Evolutionary conservation across 352 stramenopile species (phyloP), one percentile per base, ranked within the genome.

Genomic region (Labyrinthula sp.): DNA sequence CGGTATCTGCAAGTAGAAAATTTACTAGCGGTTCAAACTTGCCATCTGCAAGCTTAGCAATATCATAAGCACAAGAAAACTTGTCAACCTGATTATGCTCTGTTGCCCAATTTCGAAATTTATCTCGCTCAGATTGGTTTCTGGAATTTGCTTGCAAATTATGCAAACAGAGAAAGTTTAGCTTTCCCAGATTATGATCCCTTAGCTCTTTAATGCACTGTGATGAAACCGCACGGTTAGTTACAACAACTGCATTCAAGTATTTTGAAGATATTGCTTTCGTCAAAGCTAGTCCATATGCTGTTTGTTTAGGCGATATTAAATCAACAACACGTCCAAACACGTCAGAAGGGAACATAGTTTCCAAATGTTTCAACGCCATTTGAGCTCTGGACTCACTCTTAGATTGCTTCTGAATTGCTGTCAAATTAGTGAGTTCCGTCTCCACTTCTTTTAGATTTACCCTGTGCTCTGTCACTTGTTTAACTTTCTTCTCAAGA

Each of bases 201-300:
- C 85, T 80, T 37, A 98, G 65, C 52, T 95, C 95, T 35, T 73
- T 58, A 35, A 89, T 81, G 57, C 77, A 89, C 38, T 84, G 67
- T 23, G 76, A 62, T 10, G 56, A 75, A 18, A 64, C 79, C 29
- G 58, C 30, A 38, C 73, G 68, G 0, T 69, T 81, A 52, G 86
- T 73, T 4, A 90, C 78, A 17, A 89, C 76, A 41, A 90, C 75
- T 22, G 71, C 65, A 27, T 95, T 86, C 80, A 95, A 94, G 63
- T 95, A 77, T 41, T 92, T 94, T n/a, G n/a, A n/a, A n/a, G n/a
- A n/a, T n/a, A n/a, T n/a, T n/a, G n/a, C n/a, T n/a, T n/a, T n/a
- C n/a, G n/a, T 92, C 15, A 98, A 80, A 17, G 86, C 88, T 59
- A 95, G 74, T 60, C 94, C 91, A 67, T 93, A 98, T 47, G 88